A percentile compares a stretch with the other conserved stretches of the same genome.
Conservation (phyloP, 2,329 filamentous ascomycete genomes). For the Ophiosphaerella herpotricha region DNA sequence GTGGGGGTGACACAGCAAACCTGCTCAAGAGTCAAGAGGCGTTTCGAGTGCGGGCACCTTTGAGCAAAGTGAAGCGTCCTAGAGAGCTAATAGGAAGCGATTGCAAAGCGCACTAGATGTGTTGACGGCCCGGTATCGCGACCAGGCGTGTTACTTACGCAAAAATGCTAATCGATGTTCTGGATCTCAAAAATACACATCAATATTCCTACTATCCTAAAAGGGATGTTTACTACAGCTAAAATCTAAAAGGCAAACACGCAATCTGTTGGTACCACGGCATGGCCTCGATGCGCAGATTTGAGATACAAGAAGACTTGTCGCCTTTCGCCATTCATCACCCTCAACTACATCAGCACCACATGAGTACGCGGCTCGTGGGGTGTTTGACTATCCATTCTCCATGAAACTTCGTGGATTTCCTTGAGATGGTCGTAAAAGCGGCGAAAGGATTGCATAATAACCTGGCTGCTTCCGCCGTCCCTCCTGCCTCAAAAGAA, state of each 20-base stretch:
- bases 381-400: background rate
- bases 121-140: slow-evolving; percentile 4
- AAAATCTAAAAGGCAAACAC: too few relatives aligned
- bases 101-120: background rate
- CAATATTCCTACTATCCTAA: background rate
- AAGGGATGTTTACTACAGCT: background rate
- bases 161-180: background rate
- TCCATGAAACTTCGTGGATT: background rate
- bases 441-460: slow-evolving; percentile 1
- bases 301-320: background rate
- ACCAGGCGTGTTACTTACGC: slow-evolving; percentile 1
- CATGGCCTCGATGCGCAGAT: background rate
- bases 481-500: background rate
- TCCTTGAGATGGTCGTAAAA: background rate
- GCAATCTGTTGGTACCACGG: too few relatives aligned
- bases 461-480: background rate
- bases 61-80: slow-evolving; percentile 4
- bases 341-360: slow-evolving; percentile 1
- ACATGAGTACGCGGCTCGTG: background rate
- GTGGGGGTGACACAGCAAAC: slow-evolving; percentile 20
- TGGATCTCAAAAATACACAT: background rate
- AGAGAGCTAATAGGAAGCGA: slow-evolving; percentile 9
- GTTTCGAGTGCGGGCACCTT: slow-evolving; percentile 4
- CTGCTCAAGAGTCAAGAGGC: slow-evolving; percentile 11
- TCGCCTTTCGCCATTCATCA: background rate